A percentile compares a stretch with the other conserved stretches of the same genome.
These are phyloP conservation scores for Candida montana DNA, from an alignment of 805 yeast species.

Conservation along the genomic window DNA sequence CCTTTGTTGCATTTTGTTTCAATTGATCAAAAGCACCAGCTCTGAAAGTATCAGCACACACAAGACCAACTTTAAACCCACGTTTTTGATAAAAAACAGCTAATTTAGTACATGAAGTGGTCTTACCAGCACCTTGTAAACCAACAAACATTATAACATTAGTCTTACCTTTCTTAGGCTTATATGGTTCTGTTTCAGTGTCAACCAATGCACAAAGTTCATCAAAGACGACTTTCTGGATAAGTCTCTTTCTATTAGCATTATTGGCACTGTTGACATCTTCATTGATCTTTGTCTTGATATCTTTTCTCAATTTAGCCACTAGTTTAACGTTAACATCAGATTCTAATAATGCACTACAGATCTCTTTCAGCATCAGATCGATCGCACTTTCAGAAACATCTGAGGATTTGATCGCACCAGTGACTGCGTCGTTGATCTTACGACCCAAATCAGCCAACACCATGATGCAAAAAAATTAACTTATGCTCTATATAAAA, in stretches of 20 bases:
- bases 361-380: conserved; percentile 76
- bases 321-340: conserved; percentile 90
- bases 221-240: conserved; percentile 91
- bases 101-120: conserved; percentile 93
- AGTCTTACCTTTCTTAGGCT: conserved; percentile 77
- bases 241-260: conserved; percentile 67
- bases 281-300: conserved; percentile 51
- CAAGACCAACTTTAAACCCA: conserved; percentile 92
- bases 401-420: conserved; percentile 49
- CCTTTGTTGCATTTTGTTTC: conserved; percentile 94
- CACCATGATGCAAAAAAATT: no score
- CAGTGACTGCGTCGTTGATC: conserved; percentile 67
- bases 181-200: conserved; percentile 53
- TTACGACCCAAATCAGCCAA: conserved; percentile 75
- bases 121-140: conserved; percentile 97
- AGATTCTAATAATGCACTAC: conserved; percentile 86
- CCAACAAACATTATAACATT: conserved; percentile 97
- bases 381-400: conserved; percentile 62
- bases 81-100: conserved; percentile 92
- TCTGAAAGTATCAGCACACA: conserved; percentile 98
- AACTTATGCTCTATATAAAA: no score
- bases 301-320: conserved; percentile 64
- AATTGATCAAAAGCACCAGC: conserved; percentile 99
- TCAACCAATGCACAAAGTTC: conserved; percentile 86
- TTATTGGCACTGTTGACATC: conserved; percentile 37